phyloP scores from a whole-genome alignment of 2,329 filamentous ascomycete genomes.

The Aureobasidium sp. region DNA sequence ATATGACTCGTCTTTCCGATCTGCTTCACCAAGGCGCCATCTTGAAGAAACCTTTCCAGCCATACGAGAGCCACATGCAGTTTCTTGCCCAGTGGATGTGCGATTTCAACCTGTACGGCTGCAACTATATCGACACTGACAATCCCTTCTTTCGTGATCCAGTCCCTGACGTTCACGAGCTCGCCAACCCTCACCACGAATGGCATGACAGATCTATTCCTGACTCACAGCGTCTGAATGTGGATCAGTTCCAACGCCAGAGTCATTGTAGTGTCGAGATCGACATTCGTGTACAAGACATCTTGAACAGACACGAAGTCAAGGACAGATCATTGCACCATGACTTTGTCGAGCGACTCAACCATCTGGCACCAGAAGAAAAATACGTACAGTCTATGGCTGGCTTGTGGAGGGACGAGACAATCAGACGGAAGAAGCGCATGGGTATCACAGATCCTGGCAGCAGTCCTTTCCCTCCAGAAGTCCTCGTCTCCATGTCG shows the following conservation, averaged over 20 bases:
- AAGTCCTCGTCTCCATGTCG: constrained; percentile 81
- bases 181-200: constrained; percentile 53
- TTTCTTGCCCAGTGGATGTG: constrained; percentile 96
- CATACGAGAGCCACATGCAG: constrained; percentile 88
- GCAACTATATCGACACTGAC: constrained; percentile 68
- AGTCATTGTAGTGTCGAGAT: constrained; percentile 87
- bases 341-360: constrained; percentile 67
- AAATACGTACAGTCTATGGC: constrained; percentile 94
- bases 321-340: constrained; percentile 74
- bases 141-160: constrained; percentile 67
- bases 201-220: constrained; percentile 75
- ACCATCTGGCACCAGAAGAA: constrained; percentile 55
- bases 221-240: constrained; percentile 49
- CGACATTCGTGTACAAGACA: constrained; percentile 81
- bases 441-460: constrained; percentile 56
- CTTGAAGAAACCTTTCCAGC: constrained; percentile 75
- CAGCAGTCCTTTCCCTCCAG: constrained; percentile 69
- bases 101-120: constrained; percentile 96
- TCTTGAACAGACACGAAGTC: constrained; percentile 71
- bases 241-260: constrained; percentile 58
- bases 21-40: constrained; percentile 81
- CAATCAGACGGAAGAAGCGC: constrained; percentile 62
- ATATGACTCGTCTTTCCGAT: constrained; percentile 82
- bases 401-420: constrained; percentile 85
- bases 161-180: constrained; percentile 59